Conservation (phyloP, 176 grass and related monocot genomes). For the Chrysopogon serrulatus region DNA sequence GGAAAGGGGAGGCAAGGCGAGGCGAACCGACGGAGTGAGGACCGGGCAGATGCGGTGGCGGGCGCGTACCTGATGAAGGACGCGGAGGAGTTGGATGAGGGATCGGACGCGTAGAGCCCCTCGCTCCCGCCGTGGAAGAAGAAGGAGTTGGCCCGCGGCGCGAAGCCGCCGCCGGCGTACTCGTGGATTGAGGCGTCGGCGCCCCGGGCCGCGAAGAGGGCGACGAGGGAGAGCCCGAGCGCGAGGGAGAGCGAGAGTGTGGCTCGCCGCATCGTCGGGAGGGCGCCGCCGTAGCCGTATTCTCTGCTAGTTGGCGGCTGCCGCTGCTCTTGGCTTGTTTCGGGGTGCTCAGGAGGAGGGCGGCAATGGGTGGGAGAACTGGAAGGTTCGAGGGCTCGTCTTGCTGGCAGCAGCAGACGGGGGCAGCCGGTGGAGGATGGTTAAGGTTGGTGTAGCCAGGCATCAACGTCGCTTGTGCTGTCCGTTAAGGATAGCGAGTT, state of each 20-base stretch:
- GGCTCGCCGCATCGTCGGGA: constrained; percentile 22
- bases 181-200: constrained; percentile 83
- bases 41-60: not conserved
- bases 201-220: constrained; percentile 17
- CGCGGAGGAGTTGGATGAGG: constrained; percentile 43
- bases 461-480: not conserved
- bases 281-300: constrained; percentile 2
- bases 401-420: not conserved
- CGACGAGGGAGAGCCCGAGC: constrained; percentile 42
- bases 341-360: not conserved
- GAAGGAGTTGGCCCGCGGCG: constrained; percentile 88
- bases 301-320: constrained; percentile 4
- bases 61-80: constrained; percentile 75
- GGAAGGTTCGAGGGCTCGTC: constrained; percentile 18
- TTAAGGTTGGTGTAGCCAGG: constrained; percentile 10
- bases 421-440: constrained; percentile 6
- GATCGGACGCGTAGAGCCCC: constrained; percentile 81
- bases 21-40: not conserved
- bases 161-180: constrained; percentile 65
- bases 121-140: constrained; percentile 99
- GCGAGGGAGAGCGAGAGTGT: constrained; percentile 20
- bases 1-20: not conserved
- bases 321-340: not conserved
- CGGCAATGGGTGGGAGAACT: not conserved
- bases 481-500: not conserved